Percentiles rank a stretch among this genome's conserved stretches.
Conservation (phyloP, 176 grass and related monocot genomes). For the Aegilops umbellulata region DNA sequence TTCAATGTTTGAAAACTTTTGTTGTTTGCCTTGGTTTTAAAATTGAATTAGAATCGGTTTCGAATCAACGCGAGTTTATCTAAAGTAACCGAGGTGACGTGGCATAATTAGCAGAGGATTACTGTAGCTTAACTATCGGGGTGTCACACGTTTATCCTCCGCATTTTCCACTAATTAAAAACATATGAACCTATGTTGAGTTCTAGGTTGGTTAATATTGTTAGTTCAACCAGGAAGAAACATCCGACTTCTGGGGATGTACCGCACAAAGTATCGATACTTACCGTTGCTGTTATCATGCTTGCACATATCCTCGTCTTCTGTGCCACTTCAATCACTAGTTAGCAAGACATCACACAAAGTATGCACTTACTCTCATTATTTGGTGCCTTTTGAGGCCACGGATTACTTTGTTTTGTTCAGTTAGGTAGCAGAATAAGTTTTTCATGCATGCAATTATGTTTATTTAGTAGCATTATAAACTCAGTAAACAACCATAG, state of each 20-base stretch:
- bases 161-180: not conserved
- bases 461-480: not conserved
- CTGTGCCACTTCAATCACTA: not conserved
- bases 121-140: too few relatives aligned
- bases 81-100: too few relatives aligned
- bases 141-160: not conserved
- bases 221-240: not conserved
- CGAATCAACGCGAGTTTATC: too few relatives aligned
- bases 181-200: not conserved
- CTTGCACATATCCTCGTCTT: not conserved
- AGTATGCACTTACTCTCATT: not conserved
- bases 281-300: not conserved
- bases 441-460: not conserved
- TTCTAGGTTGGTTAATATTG: not conserved
- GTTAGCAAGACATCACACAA: not conserved
- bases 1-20: too few relatives aligned
- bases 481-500: not conserved
- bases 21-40: too few relatives aligned
- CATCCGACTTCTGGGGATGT: not conserved
- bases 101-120: too few relatives aligned
- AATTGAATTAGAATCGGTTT: too few relatives aligned
- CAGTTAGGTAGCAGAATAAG: not conserved
- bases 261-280: not conserved
- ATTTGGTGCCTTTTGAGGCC: not conserved
- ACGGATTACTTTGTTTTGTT: not conserved